Conservation (phyloP, 2,329 filamentous ascomycete species). For the Fusarium subtropicale region DNA sequence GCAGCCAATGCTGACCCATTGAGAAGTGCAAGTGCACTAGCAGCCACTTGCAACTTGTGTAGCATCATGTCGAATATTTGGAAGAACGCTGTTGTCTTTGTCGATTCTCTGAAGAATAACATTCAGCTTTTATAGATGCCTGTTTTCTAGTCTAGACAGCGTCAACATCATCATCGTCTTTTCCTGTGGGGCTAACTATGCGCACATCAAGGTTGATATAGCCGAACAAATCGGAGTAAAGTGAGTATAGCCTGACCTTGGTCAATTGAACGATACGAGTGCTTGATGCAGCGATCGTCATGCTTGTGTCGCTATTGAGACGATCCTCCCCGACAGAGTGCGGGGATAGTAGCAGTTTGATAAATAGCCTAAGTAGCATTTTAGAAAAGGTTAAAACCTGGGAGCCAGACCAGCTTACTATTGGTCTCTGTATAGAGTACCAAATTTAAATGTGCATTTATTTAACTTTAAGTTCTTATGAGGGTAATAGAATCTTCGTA, state of each 20-base stretch:
- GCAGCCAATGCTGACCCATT: neutral
- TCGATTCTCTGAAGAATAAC: fast-evolving
- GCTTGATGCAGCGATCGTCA: constrained; percentile 1
- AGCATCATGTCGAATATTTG: neutral
- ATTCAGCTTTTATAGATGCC: neutral
- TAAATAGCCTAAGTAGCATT: neutral
- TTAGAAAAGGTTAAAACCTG: too few species aligned
- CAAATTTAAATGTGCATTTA: too few species aligned
- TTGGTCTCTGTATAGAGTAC: too few species aligned
- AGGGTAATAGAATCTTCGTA: too few species aligned
- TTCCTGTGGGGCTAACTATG: neutral
- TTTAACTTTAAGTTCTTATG: too few species aligned
- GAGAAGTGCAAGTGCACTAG: neutral
- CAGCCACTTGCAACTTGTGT: constrained; percentile 1
- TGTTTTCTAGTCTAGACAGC: too few species aligned
- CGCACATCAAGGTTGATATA: neutral
- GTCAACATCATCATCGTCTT: fast-evolving
- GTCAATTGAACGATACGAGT: neutral
- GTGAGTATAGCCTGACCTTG: neutral
- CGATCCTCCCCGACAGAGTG: neutral
- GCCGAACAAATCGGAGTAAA: constrained; percentile 1
- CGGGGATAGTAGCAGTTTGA: neutral
- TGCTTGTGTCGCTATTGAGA: neutral
- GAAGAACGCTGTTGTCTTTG: fast-evolving
- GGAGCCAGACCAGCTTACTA: too few species aligned